phyloP scores from a whole-genome alignment of 2,329 filamentous ascomycete species.

The Epichloe baconii region DNA sequence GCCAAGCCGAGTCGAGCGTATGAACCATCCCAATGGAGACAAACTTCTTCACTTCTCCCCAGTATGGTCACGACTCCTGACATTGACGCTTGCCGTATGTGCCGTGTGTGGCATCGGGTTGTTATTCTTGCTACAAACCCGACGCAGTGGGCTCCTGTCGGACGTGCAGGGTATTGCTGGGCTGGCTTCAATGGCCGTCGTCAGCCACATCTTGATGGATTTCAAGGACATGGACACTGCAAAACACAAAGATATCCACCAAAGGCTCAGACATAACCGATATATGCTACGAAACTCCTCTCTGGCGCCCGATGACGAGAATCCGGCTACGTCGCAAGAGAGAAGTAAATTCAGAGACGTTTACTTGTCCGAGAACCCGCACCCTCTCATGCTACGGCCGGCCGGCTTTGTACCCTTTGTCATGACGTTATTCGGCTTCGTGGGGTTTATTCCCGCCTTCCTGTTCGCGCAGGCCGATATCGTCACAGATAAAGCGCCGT shows the following conservation, averaged over 20 bases:
- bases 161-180: slow-evolving; percentile 64
- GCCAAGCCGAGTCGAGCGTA: slow-evolving; percentile 35
- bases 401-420: slow-evolving; percentile 49
- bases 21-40: slow-evolving; percentile 23
- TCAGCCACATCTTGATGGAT: slow-evolving; percentile 59
- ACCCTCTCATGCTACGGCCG: slow-evolving; percentile 55
- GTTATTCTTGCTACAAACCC: slow-evolving; percentile 45
- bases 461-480: slow-evolving; percentile 44
- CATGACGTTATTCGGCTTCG: slow-evolving; percentile 40
- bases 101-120: slow-evolving; percentile 44
- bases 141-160: slow-evolving; percentile 51
- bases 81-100: slow-evolving; percentile 40
- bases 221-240: slow-evolving; percentile 60
- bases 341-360: slow-evolving; percentile 34
- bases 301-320: slow-evolving; percentile 49
- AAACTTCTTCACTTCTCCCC: slow-evolving; percentile 45
- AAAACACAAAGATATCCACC: slow-evolving; percentile 52
- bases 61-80: slow-evolving; percentile 49
- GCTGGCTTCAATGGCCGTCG: slow-evolving; percentile 62
- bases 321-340: slow-evolving; percentile 27
- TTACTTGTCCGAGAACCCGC: slow-evolving; percentile 45
- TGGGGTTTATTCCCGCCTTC: slow-evolving; percentile 44
- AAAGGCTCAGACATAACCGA: slow-evolving; percentile 49
- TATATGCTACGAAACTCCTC: slow-evolving; percentile 61
- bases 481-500: slow-evolving; percentile 49